A percentile compares a stretch with the other conserved stretches of the same genome.
Conservation (phyloP, 768 basidiomycete species). For the Russula griseocarnosa region DNA sequence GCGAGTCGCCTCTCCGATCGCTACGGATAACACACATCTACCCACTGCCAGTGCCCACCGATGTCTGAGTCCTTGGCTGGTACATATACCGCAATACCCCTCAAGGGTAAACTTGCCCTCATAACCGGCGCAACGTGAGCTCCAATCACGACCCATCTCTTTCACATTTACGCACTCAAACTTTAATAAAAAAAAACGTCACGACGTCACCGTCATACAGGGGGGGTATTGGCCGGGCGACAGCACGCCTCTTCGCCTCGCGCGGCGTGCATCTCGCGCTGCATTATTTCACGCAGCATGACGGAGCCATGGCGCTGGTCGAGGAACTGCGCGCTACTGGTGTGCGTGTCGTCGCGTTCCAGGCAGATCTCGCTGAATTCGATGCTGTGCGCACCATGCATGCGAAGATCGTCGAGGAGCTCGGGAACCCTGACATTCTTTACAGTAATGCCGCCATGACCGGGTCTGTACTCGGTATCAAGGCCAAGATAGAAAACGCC, state of each 20-base stretch:
- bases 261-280: constrained; percentile 41
- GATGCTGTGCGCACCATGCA: constrained; percentile 44
- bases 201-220: constrained; percentile 31
- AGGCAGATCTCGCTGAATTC: constrained; percentile 48
- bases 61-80: constrained; percentile 25
- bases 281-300: constrained; percentile 44
- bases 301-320: constrained; percentile 42
- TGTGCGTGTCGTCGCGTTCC: constrained; percentile 43
- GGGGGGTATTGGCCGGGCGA: constrained; percentile 52
- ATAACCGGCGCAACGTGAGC: constrained; percentile 32
- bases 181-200: not conserved
- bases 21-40: constrained; percentile 8
- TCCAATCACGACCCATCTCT: not conserved
- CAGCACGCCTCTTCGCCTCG: constrained; percentile 43
- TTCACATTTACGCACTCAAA: constrained; percentile 8
- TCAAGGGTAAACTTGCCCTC: constrained; percentile 30
- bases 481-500: constrained; percentile 45
- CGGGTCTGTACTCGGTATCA: constrained; percentile 41
- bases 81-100: constrained; percentile 18
- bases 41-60: not conserved
- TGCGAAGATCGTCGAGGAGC: constrained; percentile 39
- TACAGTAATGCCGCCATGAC: constrained; percentile 51
- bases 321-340: constrained; percentile 35
- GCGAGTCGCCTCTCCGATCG: not conserved
- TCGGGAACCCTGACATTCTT: constrained; percentile 50